phyloP scores from a whole-genome alignment of 768 basidiomycete genomes.

The Sarcomyxa edulis region DNA sequence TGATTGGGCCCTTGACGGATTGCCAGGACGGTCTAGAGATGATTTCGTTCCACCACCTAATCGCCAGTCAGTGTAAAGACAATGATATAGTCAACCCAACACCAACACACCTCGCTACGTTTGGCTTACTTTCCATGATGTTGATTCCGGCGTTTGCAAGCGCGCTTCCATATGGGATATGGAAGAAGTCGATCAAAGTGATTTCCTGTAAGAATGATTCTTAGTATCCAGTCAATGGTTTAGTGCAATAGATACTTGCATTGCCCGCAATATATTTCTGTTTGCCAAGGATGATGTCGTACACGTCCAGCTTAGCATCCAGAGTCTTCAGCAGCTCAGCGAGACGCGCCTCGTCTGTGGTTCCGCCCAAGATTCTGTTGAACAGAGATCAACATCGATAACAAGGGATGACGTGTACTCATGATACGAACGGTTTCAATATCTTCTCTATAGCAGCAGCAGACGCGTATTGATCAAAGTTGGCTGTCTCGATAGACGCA shows the following conservation, averaged over 20 bases:
- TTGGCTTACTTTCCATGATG: constrained; percentile 31
- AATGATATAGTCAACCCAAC: not conserved
- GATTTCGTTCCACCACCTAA: constrained; percentile 45
- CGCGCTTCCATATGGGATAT: constrained; percentile 31
- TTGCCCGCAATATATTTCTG: constrained; percentile 52
- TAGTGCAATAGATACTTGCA: constrained; percentile 24
- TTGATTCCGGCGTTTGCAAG: constrained; percentile 18
- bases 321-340: constrained; percentile 23
- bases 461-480: constrained; percentile 41
- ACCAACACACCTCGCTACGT: constrained; percentile 33
- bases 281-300: constrained; percentile 48
- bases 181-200: constrained; percentile 40
- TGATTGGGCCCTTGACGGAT: constrained; percentile 40
- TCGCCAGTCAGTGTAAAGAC: not conserved
- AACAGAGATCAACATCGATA: no score
- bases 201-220: constrained; percentile 21
- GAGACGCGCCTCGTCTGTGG: constrained; percentile 17
- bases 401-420: constrained; percentile 15
- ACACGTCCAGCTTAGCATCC: constrained; percentile 38
- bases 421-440: constrained; percentile 52
- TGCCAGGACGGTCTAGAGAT: constrained; percentile 41
- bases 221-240: not conserved
- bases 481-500: constrained; percentile 42
- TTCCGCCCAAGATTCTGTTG: constrained; percentile 9
- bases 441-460: constrained; percentile 42